Percentiles rank a stretch among this genome's conserved stretches.
phyloP scores from a whole-genome alignment of 2,329 filamentous ascomycete genomes.

The Chrysoporthe puriensis region DNA sequence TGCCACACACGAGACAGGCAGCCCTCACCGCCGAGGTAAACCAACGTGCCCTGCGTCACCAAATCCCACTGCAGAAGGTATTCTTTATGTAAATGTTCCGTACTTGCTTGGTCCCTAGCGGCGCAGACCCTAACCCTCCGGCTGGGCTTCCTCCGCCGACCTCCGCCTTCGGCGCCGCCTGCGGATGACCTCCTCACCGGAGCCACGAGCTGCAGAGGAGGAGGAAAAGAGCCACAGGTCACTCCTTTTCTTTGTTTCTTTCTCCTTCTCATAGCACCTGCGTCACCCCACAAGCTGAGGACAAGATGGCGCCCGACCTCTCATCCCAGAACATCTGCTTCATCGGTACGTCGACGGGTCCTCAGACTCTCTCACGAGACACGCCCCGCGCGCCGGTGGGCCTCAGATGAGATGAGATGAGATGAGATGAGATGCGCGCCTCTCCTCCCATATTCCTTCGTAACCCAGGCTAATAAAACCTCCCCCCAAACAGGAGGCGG shows the following conservation, averaged over 20 bases:
- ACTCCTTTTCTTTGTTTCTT: neutral
- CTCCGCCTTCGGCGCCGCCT: neutral
- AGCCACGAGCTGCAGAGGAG: neutral
- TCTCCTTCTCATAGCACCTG: neutral
- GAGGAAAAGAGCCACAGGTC: neutral
- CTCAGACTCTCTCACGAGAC: neutral
- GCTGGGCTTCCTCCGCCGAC: neutral
- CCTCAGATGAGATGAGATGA: neutral
- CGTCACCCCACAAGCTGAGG: neutral
- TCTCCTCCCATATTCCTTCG: neutral
- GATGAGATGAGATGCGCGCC: neutral
- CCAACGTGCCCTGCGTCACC: neutral
- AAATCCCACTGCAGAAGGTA: neutral
- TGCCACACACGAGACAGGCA: neutral
- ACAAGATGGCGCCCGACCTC: conserved; percentile 26
- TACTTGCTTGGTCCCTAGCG: neutral
- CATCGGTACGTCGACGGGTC: conserved; percentile 21
- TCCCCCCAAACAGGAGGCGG: conserved; percentile 43
- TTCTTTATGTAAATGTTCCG: no score
- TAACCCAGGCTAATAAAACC: neutral
- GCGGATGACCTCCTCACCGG: neutral
- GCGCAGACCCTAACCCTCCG: neutral
- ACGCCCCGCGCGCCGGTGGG: no score
- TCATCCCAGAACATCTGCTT: conserved; percentile 28
- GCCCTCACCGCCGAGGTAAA: neutral